These are phyloP conservation scores for Nicotiana tomentosiformis DNA, from an alignment of 257 asterid species.

Conservation along the genomic window DNA sequence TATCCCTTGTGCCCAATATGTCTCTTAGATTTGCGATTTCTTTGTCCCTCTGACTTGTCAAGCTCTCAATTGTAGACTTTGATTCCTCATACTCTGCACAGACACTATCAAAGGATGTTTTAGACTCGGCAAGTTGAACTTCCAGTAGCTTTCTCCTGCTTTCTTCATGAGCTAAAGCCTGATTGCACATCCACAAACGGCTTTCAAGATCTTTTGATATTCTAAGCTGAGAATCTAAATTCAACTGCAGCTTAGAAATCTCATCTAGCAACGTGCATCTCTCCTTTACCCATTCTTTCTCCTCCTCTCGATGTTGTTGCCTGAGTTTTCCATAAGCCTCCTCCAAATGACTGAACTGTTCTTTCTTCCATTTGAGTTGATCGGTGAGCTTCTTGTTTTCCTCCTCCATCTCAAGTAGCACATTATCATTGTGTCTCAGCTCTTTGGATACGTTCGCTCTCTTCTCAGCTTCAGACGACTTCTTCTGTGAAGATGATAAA, in stretches of 20 bases:
- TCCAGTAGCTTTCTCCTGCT: slow-evolving; percentile 62
- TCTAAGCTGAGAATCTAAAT: slow-evolving; percentile 73
- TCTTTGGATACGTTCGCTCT: slow-evolving; percentile 26
- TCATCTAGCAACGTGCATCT: slow-evolving; percentile 48
- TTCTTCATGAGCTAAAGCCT: slow-evolving; percentile 77
- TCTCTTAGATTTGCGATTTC: slow-evolving; percentile 64
- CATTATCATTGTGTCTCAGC: slow-evolving; percentile 46
- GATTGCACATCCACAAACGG: slow-evolving; percentile 68
- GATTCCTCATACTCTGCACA: slow-evolving; percentile 68
- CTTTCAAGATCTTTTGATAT: slow-evolving; percentile 50
- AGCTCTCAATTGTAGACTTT: slow-evolving; percentile 42
- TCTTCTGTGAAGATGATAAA: neutral
- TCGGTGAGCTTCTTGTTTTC: slow-evolving; percentile 50
- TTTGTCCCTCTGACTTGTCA: slow-evolving; percentile 57
- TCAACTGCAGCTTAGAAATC: slow-evolving; percentile 43
- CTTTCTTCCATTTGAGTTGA: slow-evolving; percentile 88
- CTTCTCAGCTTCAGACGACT: slow-evolving; percentile 22
- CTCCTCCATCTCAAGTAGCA: slow-evolving; percentile 46
- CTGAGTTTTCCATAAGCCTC: slow-evolving; percentile 73
- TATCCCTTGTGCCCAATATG: slow-evolving; percentile 52
- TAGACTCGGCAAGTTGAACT: slow-evolving; percentile 52
- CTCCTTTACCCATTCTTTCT: slow-evolving; percentile 85
- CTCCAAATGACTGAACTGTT: slow-evolving; percentile 71
- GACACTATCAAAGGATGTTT: slow-evolving; percentile 42
- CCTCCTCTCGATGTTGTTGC: slow-evolving; percentile 38